These are phyloP conservation scores for Halocafeteria seosinensis DNA, from an alignment of 108 stramenopile genomes.

Conservation along the genomic window DNA sequence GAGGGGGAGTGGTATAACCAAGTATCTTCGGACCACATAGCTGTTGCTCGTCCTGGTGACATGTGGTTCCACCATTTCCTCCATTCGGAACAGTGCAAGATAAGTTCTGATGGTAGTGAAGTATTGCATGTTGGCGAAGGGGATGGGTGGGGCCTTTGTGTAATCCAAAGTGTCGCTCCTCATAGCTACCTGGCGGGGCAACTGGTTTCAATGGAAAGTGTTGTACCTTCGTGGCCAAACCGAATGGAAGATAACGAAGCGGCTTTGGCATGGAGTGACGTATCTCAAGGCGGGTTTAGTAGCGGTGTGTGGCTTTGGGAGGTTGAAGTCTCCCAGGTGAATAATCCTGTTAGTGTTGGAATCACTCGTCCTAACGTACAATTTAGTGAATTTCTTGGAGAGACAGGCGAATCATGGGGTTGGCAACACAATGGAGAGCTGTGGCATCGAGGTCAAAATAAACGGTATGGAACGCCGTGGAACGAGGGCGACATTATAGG, in stretches of 20 bases:
- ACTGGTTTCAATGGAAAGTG: too few relatives aligned
- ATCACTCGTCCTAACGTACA: background rate
- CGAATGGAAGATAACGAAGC: background rate
- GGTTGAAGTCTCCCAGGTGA: background rate
- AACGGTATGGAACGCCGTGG: background rate
- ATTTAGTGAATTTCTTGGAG: background rate
- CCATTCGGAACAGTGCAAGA: too few relatives aligned
- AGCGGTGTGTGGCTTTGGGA: background rate
- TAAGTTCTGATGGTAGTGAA: too few relatives aligned
- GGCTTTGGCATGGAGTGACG: background rate
- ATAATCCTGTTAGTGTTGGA: background rate
- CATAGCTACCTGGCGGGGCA: too few relatives aligned
- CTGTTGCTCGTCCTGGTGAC: too few relatives aligned
- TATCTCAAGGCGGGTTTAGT: background rate
- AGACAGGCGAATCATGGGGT: background rate
- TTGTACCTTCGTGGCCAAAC: too few relatives aligned
- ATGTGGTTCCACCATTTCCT: too few relatives aligned
- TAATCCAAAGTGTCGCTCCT: too few relatives aligned
- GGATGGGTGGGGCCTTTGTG: too few relatives aligned
- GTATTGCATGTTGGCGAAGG: too few relatives aligned
- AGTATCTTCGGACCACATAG: too few relatives aligned
- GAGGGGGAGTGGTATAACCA: too few relatives aligned
- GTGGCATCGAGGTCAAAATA: background rate
- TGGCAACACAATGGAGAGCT: background rate
- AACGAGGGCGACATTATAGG: background rate